Evolutionary conservation across 2,329 filamentous ascomycete species (phyloP).

Genomic region (Aspergillus eucalypticola): DNA sequence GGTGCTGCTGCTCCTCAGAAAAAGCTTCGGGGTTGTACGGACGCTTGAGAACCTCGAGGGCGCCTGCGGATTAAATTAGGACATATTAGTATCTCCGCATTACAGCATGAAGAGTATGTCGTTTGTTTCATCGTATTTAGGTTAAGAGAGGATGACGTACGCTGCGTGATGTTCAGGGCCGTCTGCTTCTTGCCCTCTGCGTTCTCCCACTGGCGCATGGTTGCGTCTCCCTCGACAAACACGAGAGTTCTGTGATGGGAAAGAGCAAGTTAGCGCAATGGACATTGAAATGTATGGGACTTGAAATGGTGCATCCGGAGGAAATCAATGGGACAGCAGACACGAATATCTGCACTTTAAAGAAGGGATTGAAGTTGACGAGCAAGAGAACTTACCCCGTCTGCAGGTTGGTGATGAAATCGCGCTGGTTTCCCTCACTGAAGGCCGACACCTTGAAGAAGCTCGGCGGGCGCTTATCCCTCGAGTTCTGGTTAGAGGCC

Average conservation of each 20-base stretch:
- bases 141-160: slow-evolving; percentile 54
- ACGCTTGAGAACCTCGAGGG: slow-evolving; percentile 39
- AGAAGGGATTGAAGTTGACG: background rate
- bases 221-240: slow-evolving; percentile 79
- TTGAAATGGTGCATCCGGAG: background rate
- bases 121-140: background rate
- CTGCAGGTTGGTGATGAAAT: slow-evolving; percentile 69
- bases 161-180: slow-evolving; percentile 71
- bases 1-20: slow-evolving; percentile 11
- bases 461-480: slow-evolving; percentile 73
- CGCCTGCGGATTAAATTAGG: slow-evolving; percentile 21
- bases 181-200: slow-evolving; percentile 66
- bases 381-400: slow-evolving; percentile 71
- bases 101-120: background rate
- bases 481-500: slow-evolving; percentile 65
- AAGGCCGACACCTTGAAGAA: slow-evolving; percentile 85
- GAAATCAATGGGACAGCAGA: background rate
- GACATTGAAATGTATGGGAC: background rate
- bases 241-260: slow-evolving; percentile 65
- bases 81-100: slow-evolving; percentile 6
- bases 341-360: background rate
- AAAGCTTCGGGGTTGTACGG: slow-evolving; percentile 17
- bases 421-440: slow-evolving; percentile 65
- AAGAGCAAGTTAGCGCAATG: slow-evolving; percentile 14
- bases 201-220: slow-evolving; percentile 67